Percentiles rank a stretch among this genome's conserved stretches.
These are phyloP conservation scores for Triadica sebifera DNA, from an alignment of 345 rosid genomes.

Conservation along the genomic window DNA sequence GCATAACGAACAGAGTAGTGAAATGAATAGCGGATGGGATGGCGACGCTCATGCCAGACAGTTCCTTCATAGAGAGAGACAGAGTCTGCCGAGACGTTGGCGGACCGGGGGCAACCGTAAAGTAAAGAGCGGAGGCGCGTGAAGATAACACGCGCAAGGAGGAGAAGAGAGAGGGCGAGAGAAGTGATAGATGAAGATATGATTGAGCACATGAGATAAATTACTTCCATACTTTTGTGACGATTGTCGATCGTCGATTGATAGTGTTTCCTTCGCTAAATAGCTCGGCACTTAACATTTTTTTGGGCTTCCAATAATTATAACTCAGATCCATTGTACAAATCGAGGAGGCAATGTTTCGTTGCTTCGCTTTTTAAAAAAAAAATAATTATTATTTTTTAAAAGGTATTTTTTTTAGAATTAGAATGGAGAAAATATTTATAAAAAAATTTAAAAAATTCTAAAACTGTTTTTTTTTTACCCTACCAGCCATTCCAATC, in stretches of 20 bases:
- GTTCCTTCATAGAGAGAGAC: conserved; percentile 64
- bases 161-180: conserved; percentile 41
- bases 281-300: too few relatives aligned
- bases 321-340: too few relatives aligned
- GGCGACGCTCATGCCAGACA: conserved; percentile 88
- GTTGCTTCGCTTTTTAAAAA: too few relatives aligned
- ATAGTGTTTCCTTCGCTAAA: not conserved
- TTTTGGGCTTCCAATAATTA: too few relatives aligned
- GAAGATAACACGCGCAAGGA: conserved; percentile 37
- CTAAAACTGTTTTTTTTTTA: too few relatives aligned
- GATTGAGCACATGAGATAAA: conserved; percentile 50
- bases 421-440: too few relatives aligned
- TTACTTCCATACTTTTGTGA: conserved; percentile 37
- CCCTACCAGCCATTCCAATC: too few relatives aligned
- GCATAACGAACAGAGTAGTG: conserved; percentile 73
- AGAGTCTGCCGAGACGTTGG: conserved; percentile 2
- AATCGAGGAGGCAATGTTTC: too few relatives aligned
- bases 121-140: conserved; percentile 22
- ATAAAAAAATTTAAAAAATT: too few relatives aligned
- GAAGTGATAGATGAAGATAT: conserved; percentile 32
- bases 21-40: conserved; percentile 69
- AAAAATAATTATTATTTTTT: too few relatives aligned
- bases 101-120: conserved; percentile 10
- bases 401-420: too few relatives aligned
- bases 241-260: too few relatives aligned